phyloP scores from a whole-genome alignment of 805 yeast species.

The Diddensiella transvaalensis region DNA sequence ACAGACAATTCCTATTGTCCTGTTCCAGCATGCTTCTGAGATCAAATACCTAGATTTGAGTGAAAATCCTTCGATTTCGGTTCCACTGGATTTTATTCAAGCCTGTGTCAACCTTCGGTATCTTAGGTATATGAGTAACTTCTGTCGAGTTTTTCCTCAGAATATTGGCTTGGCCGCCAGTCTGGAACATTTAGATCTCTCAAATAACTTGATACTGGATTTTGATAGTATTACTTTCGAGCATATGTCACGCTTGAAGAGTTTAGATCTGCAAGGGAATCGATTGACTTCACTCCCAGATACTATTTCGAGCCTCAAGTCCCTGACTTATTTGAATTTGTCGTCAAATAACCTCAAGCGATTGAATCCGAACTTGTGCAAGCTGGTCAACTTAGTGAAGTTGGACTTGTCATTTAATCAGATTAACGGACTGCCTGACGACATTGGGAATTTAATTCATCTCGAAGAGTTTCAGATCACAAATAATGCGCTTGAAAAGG shows the following conservation, averaged over 20 bases:
- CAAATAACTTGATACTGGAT: conserved; percentile 61
- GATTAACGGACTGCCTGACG: conserved; percentile 55
- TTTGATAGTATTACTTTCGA: conserved; percentile 52
- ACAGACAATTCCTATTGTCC: conserved; percentile 78
- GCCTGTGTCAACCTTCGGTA: conserved; percentile 66
- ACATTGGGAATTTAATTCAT: conserved; percentile 54
- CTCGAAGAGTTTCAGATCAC: conserved; percentile 70
- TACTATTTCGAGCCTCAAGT: conserved; percentile 51
- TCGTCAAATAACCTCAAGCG: conserved; percentile 66
- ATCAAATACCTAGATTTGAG: conserved; percentile 80
- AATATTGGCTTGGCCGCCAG: conserved; percentile 67
- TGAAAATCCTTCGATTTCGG: conserved; percentile 76
- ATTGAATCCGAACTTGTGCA: conserved; percentile 58
- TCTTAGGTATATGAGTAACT: conserved; percentile 66
- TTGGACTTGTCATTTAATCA: conserved; percentile 82
- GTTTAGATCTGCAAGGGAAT: conserved; percentile 70
- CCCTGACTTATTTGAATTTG: conserved; percentile 59
- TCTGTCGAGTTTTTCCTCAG: conserved; percentile 69
- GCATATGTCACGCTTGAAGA: conserved; percentile 50
- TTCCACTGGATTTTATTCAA: conserved; percentile 84
- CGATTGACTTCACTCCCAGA: conserved; percentile 61
- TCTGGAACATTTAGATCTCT: conserved; percentile 65
- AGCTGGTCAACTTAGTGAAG: conserved; percentile 54
- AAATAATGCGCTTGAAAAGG: conserved; percentile 59
- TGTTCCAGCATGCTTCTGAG: conserved; percentile 76